These are phyloP conservation scores for Yamadazyma kitorensis DNA, from an alignment of 805 yeast genomes.

Conservation along the genomic window DNA sequence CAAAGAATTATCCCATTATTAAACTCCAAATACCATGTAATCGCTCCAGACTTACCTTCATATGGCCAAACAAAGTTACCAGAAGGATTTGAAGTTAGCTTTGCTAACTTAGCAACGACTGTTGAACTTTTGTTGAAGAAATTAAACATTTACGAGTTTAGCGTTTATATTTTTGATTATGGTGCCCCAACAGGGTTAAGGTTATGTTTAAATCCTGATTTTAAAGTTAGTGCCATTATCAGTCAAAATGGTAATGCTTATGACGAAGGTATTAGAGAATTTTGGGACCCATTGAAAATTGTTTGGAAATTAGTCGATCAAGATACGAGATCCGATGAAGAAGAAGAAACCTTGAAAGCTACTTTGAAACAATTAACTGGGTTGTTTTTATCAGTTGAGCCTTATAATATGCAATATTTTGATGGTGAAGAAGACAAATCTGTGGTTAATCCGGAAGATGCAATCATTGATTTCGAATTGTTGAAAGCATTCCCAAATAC, in stretches of 20 bases:
- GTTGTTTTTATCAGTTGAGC: slow-evolving; percentile 9
- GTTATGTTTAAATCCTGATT: slow-evolving; percentile 31
- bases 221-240: slow-evolving; percentile 27
- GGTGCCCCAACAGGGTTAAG: slow-evolving; percentile 44
- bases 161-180: slow-evolving; percentile 41
- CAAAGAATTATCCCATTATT: slow-evolving; percentile 35
- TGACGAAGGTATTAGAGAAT: slow-evolving; percentile 37
- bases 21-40: slow-evolving; percentile 31
- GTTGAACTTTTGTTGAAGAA: slow-evolving; percentile 26
- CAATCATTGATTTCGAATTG: slow-evolving; percentile 26
- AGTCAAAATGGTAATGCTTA: slow-evolving; percentile 46
- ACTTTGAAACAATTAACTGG: slow-evolving; percentile 12
- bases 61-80: slow-evolving; percentile 37
- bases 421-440: slow-evolving; percentile 23
- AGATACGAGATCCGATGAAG: slow-evolving; percentile 5
- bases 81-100: slow-evolving; percentile 22
- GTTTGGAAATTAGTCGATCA: slow-evolving; percentile 27
- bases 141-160: slow-evolving; percentile 23
- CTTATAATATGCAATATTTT: slow-evolving; percentile 25
- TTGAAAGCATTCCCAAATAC: slow-evolving; percentile 21
- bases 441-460: slow-evolving; percentile 29
- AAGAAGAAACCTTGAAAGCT: slow-evolving; percentile 11
- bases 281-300: slow-evolving; percentile 35
- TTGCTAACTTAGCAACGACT: slow-evolving; percentile 29
- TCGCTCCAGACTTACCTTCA: slow-evolving; percentile 48